A percentile compares a stretch with the other conserved stretches of the same genome.
Conservation (phyloP, 176 grass and related monocot species). For the Zoysia japonica region DNA sequence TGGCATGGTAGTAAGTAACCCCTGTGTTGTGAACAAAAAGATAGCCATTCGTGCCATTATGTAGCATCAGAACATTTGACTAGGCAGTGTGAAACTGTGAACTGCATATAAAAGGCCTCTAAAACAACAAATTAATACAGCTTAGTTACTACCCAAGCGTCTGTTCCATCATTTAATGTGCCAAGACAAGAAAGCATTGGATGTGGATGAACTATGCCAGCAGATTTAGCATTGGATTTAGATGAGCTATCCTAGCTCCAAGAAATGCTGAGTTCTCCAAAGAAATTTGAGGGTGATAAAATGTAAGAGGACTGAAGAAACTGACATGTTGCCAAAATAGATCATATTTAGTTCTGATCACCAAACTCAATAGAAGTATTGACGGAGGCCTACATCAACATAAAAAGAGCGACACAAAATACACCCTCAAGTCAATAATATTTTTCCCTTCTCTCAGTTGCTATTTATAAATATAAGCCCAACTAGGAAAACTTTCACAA, state of each 20-base stretch:
- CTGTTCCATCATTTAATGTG: not conserved
- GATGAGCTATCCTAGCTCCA: not conserved
- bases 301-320: not conserved
- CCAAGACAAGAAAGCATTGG: not conserved
- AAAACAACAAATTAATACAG: constrained; percentile 24
- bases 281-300: not conserved
- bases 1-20: not conserved
- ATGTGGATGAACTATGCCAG: not conserved
- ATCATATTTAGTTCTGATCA: not conserved
- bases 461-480: not conserved
- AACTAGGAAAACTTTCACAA: not conserved
- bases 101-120: constrained; percentile 3
- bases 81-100: constrained; percentile 27
- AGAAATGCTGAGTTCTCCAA: not conserved
- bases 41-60: not conserved
- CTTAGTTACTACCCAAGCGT: not conserved
- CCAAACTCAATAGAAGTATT: not conserved
- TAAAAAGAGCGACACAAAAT: not conserved
- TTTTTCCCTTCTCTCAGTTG: not conserved
- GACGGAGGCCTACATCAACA: not conserved
- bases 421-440: not conserved
- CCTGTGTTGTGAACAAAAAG: not conserved
- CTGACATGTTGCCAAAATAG: not conserved
- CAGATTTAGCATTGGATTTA: not conserved
- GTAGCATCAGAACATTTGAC: not conserved